Evolutionary conservation across 306 rosid genomes (phyloP).

Genomic region (Trifolium dubium): DNA sequence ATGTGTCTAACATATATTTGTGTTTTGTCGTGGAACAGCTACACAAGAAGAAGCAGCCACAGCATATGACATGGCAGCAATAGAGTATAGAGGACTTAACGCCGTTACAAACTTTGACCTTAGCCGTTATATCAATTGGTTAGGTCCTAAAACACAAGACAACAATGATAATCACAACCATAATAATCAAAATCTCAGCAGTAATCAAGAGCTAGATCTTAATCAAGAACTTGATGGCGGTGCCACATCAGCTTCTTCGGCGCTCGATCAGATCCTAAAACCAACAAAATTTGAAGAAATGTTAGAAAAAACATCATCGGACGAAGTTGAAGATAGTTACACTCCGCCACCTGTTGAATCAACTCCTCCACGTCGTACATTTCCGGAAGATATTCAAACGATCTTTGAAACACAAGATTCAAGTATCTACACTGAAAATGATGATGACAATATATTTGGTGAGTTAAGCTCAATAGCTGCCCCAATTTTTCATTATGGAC

Average conservation of each 20-base stretch:
- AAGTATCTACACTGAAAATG: slow-evolving; percentile 51
- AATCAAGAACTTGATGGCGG: slow-evolving; percentile 35
- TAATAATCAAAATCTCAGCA: slow-evolving; percentile 12
- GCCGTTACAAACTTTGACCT: slow-evolving; percentile 94
- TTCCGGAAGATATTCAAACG: slow-evolving; percentile 90
- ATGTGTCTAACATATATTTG: not conserved
- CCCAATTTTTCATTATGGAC: slow-evolving; percentile 69
- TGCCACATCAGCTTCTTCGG: slow-evolving; percentile 46
- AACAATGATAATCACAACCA: not conserved
- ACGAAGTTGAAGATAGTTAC: not conserved
- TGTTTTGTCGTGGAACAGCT: slow-evolving; percentile 50
- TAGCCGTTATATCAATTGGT: slow-evolving; percentile 68
- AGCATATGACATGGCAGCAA: slow-evolving; percentile 93
- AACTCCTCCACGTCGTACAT: slow-evolving; percentile 48
- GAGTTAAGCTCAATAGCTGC: slow-evolving; percentile 56
- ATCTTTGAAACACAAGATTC: slow-evolving; percentile 71
- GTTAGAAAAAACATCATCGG: slow-evolving; percentile 50
- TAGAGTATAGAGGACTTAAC: slow-evolving; percentile 84
- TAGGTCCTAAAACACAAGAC: slow-evolving; percentile 50
- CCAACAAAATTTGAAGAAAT: slow-evolving; percentile 70
- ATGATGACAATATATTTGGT: slow-evolving; percentile 80
- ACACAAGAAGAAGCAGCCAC: slow-evolving; percentile 97
- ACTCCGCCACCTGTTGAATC: slow-evolving; percentile 38
- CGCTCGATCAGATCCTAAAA: slow-evolving; percentile 57
- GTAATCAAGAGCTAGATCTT: slow-evolving; percentile 32